Evolutionary conservation across 805 yeast genomes (phyloP).

Genomic region (Priceomyces fermenticarens): DNA sequence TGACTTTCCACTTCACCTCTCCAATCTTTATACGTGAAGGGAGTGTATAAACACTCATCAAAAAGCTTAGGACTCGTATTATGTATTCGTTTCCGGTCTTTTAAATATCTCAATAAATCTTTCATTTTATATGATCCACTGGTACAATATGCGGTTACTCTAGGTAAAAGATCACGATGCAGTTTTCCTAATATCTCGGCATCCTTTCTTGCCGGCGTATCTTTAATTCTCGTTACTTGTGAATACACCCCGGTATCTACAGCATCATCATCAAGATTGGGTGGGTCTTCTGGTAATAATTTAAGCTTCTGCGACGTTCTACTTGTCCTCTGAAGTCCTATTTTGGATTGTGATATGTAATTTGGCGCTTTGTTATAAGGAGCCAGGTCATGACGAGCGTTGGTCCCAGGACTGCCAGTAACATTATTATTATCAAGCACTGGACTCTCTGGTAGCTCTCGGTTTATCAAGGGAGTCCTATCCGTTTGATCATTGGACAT

Average conservation of each 20-base stretch:
- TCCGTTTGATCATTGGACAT: constrained; percentile 1
- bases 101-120: constrained; percentile 80
- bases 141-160: constrained; percentile 96
- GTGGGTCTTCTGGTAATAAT: constrained; percentile 52
- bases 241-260: constrained; percentile 61
- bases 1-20: constrained; percentile 36
- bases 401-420: background rate
- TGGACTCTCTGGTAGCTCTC: constrained; percentile 9
- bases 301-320: constrained; percentile 73
- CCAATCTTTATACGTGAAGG: constrained; percentile 82
- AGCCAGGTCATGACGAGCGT: constrained; percentile 9
- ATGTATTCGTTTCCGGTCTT: constrained; percentile 68
- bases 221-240: constrained; percentile 79
- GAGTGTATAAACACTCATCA: constrained; percentile 94
- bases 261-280: constrained; percentile 23
- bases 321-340: constrained; percentile 73
- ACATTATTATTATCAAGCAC: constrained; percentile 1
- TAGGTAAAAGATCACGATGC: constrained; percentile 78
- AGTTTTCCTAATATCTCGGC: constrained; percentile 90
- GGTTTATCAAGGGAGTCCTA: constrained; percentile 12
- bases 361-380: constrained; percentile 24
- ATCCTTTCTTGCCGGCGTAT: constrained; percentile 85
- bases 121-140: constrained; percentile 90
- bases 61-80: constrained; percentile 82
- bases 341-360: constrained; percentile 37